phyloP scores from a whole-genome alignment of 805 yeast genomes.

The Yarrowia porcina region DNA sequence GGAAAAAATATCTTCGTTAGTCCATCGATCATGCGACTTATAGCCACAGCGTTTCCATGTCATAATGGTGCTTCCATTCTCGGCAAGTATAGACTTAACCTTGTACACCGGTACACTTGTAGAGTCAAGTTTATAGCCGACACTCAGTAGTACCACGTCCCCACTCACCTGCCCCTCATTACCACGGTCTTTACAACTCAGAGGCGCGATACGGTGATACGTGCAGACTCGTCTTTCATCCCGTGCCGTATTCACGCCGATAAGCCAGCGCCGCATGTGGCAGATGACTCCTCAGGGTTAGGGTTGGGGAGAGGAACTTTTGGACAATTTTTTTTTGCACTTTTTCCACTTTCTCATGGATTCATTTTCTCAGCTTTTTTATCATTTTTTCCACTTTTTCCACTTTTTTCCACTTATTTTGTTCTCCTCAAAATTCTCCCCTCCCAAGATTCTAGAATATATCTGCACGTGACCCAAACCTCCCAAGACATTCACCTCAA shows the following conservation, averaged over 20 bases:
- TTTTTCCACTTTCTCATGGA: too few species aligned
- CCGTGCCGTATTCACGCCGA: constrained; percentile 22
- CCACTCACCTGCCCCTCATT: not conserved
- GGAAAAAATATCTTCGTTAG: not conserved
- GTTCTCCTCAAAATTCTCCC: too few species aligned
- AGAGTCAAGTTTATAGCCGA: not conserved
- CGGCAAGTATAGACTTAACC: not conserved
- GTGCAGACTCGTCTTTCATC: not conserved
- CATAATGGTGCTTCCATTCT: not conserved
- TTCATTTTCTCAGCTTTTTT: too few species aligned
- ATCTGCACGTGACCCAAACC: not conserved
- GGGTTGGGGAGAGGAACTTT: too few species aligned
- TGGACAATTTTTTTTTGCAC: too few species aligned
- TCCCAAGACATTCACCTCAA: not conserved
- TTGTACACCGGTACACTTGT: too few species aligned
- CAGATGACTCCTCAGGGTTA: not conserved
- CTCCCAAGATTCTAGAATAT: not conserved
- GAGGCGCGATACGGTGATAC: not conserved
- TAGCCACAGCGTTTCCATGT: not conserved
- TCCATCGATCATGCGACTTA: not conserved
- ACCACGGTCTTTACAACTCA: not conserved
- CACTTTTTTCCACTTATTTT: too few species aligned
- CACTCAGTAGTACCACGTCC: too few species aligned
- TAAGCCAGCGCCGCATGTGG: constrained; percentile 10
- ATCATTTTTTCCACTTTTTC: too few species aligned